Evolutionary conservation across 78 protist genomes (phyloP), one percentile per base, ranked within the genome.

Genomic region (Protostelium mycophagum): DNA sequence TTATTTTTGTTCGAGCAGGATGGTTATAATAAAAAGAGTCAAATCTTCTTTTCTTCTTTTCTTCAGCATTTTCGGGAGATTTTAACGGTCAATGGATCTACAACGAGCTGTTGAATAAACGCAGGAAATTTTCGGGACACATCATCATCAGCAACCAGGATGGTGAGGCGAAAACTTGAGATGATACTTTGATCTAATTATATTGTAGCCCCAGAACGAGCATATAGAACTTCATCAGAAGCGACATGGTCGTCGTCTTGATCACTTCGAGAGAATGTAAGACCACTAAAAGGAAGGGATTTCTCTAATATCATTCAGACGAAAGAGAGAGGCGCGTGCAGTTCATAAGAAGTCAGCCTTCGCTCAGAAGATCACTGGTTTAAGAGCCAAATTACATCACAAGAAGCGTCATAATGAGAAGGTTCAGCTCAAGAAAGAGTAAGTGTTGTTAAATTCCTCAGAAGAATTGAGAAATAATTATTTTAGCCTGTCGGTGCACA

Each of bases 351-450:
- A 84, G 31, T 92, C 99, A 1, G 92, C 95, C 51, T 84, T 85
- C 28, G 99, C 99, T 28, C 92, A 96, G 94, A 97, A 96, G 89
- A 90, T 98, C 38, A 84, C 37, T 36, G 99, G 99, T 37, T 37
- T 97, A 35, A 95, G 92, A 87, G 99, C 99, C 36, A 99, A 99
- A 93, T 83, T 97, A 39, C 91, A 38, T 39, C 91, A 96, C 91
- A 95, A 97, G 96, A 90, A 97, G 95, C 94, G 99, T 35, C 97
- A 96, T 89, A 5, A 90, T 36, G 99, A 99, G 87, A 99, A 99
- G 97, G 97, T 96, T 0, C 96, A 93, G 86, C 96, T 99, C 98
- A 96, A 97, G 95, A 97, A 95, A 91, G 95, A 94, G 93, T 91
- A n/a, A 5, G 92, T 85, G n/a, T n/a, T 0, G 1, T 83, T 73